A percentile compares a stretch with the other conserved stretches of the same genome.
Conservation (phyloP, 495 filamentous ascomycete species). For the Xylaria grammica region DNA sequence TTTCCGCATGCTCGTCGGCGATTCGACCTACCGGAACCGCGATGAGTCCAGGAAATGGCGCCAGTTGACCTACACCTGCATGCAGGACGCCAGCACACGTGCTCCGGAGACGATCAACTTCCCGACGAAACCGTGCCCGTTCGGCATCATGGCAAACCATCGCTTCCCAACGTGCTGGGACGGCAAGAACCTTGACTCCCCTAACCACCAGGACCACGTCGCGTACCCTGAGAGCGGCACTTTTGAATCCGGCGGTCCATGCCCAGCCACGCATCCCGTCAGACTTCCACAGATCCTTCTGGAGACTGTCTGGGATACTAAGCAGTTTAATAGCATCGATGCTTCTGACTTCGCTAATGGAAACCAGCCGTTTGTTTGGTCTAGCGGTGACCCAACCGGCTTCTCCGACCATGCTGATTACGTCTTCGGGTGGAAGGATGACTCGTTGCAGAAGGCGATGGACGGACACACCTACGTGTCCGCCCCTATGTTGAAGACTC, state of each 20-base stretch:
- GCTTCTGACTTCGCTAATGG: constrained; percentile 48
- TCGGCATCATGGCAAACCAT: constrained; percentile 47
- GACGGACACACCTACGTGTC: constrained; percentile 41
- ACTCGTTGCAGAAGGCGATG: constrained; percentile 39
- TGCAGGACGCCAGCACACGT: constrained; percentile 39
- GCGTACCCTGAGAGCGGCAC: constrained; percentile 46
- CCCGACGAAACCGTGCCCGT: constrained; percentile 39
- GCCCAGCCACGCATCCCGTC: constrained; percentile 40
- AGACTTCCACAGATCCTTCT: constrained; percentile 43
- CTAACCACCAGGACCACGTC: constrained; percentile 48
- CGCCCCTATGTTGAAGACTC: constrained; percentile 37
- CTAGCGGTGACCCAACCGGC: constrained; percentile 46
- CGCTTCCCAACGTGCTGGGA: constrained; percentile 42
- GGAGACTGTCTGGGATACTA: constrained; percentile 45
- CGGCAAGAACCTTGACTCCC: constrained; percentile 42
- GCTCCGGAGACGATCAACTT: constrained; percentile 41
- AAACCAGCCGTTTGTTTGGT: constrained; percentile 52
- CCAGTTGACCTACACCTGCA: constrained; percentile 49
- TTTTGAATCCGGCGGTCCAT: constrained; percentile 43
- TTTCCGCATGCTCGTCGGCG: constrained; percentile 51
- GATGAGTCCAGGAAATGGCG: constrained; percentile 43
- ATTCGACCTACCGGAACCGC: constrained; percentile 35
- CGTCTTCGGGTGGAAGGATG: constrained; percentile 41
- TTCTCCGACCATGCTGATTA: constrained; percentile 40
- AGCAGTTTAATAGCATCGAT: constrained; percentile 42